Conservation (phyloP, 2,329 filamentous ascomycete genomes). For the Periconia sp. region DNA sequence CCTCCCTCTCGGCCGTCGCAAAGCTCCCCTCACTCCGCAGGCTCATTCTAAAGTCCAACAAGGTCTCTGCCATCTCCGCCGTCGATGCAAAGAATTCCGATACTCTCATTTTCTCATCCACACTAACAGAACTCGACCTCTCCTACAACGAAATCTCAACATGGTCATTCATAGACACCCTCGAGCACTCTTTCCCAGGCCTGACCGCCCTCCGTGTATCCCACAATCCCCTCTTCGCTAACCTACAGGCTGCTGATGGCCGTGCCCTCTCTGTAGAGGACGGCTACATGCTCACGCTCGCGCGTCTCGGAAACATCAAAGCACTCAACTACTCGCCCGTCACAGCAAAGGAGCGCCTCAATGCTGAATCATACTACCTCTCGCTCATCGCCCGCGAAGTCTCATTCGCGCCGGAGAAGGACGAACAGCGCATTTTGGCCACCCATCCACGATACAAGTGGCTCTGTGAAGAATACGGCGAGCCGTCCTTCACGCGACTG, state of each 20-base stretch:
- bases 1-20: constrained; percentile 64
- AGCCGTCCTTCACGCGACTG: constrained; percentile 65
- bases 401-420: constrained; percentile 61
- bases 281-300: constrained; percentile 86
- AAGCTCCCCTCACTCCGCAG: constrained; percentile 60
- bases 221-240: constrained; percentile 82
- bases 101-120: constrained; percentile 30
- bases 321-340: constrained; percentile 76
- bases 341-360: constrained; percentile 74
- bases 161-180: constrained; percentile 76
- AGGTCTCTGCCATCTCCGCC: constrained; percentile 58
- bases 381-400: constrained; percentile 81
- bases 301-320: constrained; percentile 71
- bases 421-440: constrained; percentile 61
- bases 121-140: constrained; percentile 51
- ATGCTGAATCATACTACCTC: constrained; percentile 94
- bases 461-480: constrained; percentile 78
- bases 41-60: constrained; percentile 75
- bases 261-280: constrained; percentile 68
- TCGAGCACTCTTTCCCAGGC: constrained; percentile 73
- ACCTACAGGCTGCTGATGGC: constrained; percentile 51
- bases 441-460: constrained; percentile 74
- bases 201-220: constrained; percentile 78
- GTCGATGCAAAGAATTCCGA: constrained; percentile 16
- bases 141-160: constrained; percentile 55